Conservation (phyloP, 2,329 filamentous ascomycete genomes). For the Cladobotryum protrusum region DNA sequence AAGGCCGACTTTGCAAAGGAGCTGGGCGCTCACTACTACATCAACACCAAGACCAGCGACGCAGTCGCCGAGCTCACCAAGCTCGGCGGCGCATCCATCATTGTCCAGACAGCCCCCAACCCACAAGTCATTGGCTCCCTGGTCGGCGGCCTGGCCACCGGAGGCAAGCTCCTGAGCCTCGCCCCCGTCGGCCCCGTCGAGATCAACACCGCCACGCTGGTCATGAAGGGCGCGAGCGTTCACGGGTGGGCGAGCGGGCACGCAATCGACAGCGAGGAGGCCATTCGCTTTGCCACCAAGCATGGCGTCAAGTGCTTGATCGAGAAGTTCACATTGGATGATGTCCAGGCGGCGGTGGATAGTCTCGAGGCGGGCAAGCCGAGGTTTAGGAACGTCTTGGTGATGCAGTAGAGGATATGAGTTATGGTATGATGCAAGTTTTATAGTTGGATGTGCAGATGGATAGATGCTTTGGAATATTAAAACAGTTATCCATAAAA, state of each 20-base stretch:
- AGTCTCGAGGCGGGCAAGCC: conserved; percentile 35
- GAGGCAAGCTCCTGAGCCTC: conserved; percentile 56
- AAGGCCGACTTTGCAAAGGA: conserved; percentile 61
- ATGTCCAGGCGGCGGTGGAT: conserved; percentile 41
- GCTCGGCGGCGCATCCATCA: conserved; percentile 55
- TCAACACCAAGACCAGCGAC: conserved; percentile 47
- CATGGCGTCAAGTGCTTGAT: conserved; percentile 60
- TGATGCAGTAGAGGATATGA: conserved; percentile 26
- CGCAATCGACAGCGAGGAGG: conserved; percentile 57
- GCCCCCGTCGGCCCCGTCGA: conserved; percentile 43
- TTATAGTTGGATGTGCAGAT: too few species aligned
- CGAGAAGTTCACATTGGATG: conserved; percentile 55
- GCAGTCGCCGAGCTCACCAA: conserved; percentile 41
- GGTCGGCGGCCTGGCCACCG: conserved; percentile 44
- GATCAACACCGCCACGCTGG: conserved; percentile 36
- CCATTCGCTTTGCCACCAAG: conserved; percentile 56
- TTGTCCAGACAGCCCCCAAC: conserved; percentile 59
- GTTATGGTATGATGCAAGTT: too few species aligned
- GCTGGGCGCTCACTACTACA: conserved; percentile 40
- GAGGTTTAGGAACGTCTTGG: conserved; percentile 40
- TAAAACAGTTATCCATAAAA: too few species aligned
- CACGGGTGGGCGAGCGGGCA: conserved; percentile 60
- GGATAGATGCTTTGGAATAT: too few species aligned
- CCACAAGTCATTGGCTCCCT: conserved; percentile 48
- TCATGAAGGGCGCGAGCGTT: conserved; percentile 51